Percentiles rank a stretch among this genome's conserved stretches.
Conservation (phyloP, 192 early-diverging fungal species). For the Entomortierella beljakovae region DNA sequence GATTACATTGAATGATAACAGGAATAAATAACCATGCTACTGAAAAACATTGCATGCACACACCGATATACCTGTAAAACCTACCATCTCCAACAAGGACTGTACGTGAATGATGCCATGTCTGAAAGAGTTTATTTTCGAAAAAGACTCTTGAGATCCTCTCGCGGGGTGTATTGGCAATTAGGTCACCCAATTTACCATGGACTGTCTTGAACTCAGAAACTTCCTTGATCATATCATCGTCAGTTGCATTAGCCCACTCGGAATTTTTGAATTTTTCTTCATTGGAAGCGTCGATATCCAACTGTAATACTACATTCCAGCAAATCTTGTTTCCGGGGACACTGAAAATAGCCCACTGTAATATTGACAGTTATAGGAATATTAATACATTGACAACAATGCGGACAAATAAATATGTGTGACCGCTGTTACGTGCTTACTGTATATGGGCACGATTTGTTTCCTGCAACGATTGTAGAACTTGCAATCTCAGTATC, state of each 20-base stretch:
- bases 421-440: background rate
- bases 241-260: background rate
- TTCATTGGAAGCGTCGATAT: background rate
- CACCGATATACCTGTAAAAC: too few species aligned
- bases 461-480: too few species aligned
- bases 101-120: constrained; percentile 7
- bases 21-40: too few species aligned
- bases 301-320: constrained; percentile 13
- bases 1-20: too few species aligned
- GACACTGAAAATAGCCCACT: constrained; percentile 11
- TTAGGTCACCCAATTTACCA: constrained; percentile 1
- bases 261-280: constrained; percentile 5
- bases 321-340: constrained; percentile 9
- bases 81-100: constrained; percentile 26
- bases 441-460: too few species aligned
- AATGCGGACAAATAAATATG: background rate
- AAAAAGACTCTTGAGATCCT: constrained; percentile 12
- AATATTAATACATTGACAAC: too few species aligned
- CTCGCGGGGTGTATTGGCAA: background rate
- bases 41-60: too few species aligned
- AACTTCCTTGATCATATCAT: constrained; percentile 8
- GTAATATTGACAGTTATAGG: background rate
- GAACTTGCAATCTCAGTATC: background rate
- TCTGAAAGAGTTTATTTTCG: constrained; percentile 18
- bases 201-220: constrained; percentile 8